Base-by-base conservation (phyloP, 139 green algal genomes). In the Pseudopediastrum boryanum region DNA sequence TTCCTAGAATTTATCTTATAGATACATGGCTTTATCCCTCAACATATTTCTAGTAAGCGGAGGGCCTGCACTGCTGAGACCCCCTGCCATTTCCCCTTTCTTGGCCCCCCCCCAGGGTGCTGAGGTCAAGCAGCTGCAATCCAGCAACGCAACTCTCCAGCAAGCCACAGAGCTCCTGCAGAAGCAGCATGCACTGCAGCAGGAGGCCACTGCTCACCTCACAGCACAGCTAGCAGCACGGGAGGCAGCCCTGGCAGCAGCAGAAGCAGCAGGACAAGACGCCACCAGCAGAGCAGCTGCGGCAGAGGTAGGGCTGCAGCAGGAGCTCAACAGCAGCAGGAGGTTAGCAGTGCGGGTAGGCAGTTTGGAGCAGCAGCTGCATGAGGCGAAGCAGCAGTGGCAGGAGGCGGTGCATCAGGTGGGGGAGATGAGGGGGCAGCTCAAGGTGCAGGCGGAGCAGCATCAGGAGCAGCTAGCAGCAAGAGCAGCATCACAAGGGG, bases 181-280 rank as follows among this genome's bases (percentile, higher is more conserved):
- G 51, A 65, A 76, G 50, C 69, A 77, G 69, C 50, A 66, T 13
- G 27, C 31, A 7, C 33, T 66, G n/a, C 69, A 77, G 48, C 69
- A 77, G 50, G 36, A 65, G 33, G 9, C 51, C 23, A 54, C 69
- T 27, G 50, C 31, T 19, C 51, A 77, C 7, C 50, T 77, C 33
- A 66, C 69, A 36, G 27, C 31, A 13, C 69, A 77, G 69, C 69
- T 77, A 21, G 50, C 3, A 38, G 33, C 31, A 39, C 35, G 51
- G 39, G 69, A 77, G 50, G 69, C 69, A 77, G 69, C 69, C 64
- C 51, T 51, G 50, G 35, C 38, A 77, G 50, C 25, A 52, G 16
- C 36, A 77, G 4, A 35, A 65, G 33, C 69, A 51, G 69, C 48
- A 12, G 31, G 51, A 77, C 36, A 56, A 46, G 31, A 39, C 27